Evolutionary conservation across 179 eudicot species (phyloP).

Genomic region (Beta corolliflora): DNA sequence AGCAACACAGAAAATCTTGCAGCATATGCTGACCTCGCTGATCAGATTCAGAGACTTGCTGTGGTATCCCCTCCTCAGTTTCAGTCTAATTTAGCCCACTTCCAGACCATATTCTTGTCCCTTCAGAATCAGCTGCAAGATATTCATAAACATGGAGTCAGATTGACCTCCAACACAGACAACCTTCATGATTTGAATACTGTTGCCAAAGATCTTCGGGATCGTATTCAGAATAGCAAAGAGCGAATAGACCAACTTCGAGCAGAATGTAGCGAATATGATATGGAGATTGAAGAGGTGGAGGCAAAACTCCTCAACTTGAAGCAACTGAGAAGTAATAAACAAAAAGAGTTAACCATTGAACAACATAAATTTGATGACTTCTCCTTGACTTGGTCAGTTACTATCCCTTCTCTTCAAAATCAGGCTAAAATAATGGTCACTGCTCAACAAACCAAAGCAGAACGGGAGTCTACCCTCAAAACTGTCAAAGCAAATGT

Average conservation of each 20-base stretch:
- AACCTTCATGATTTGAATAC: slow-evolving; percentile 15
- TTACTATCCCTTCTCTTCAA: slow-evolving; percentile 28
- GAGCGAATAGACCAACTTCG: slow-evolving; percentile 17
- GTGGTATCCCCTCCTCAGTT: slow-evolving; percentile 28
- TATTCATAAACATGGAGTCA: slow-evolving; percentile 18
- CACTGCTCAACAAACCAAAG: slow-evolving; percentile 27
- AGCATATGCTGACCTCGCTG: slow-evolving; percentile 22
- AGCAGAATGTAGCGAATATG: slow-evolving; percentile 21
- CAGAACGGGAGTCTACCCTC: slow-evolving; percentile 26
- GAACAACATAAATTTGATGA: slow-evolving; percentile 22
- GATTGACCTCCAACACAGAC: slow-evolving; percentile 6
- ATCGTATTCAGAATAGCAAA: slow-evolving; percentile 24
- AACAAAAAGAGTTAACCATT: slow-evolving; percentile 15
- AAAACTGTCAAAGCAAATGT: slow-evolving; percentile 30
- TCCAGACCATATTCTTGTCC: slow-evolving; percentile 22
- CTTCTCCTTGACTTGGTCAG: slow-evolving; percentile 21
- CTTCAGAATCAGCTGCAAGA: slow-evolving; percentile 20
- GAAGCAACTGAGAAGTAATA: slow-evolving; percentile 24
- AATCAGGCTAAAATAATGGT: slow-evolving; percentile 24
- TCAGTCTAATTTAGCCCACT: slow-evolving; percentile 28
- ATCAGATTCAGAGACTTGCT: slow-evolving; percentile 27
- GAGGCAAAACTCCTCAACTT: slow-evolving; percentile 18
- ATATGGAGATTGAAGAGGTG: slow-evolving; percentile 24
- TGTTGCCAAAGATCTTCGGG: slow-evolving; percentile 29
- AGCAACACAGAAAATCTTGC: slow-evolving; percentile 21